These are phyloP conservation scores for Marchantia polymorpha DNA, from an alignment of 225 moss, liverwort and hornwort genomes.

Conservation along the genomic window DNA sequence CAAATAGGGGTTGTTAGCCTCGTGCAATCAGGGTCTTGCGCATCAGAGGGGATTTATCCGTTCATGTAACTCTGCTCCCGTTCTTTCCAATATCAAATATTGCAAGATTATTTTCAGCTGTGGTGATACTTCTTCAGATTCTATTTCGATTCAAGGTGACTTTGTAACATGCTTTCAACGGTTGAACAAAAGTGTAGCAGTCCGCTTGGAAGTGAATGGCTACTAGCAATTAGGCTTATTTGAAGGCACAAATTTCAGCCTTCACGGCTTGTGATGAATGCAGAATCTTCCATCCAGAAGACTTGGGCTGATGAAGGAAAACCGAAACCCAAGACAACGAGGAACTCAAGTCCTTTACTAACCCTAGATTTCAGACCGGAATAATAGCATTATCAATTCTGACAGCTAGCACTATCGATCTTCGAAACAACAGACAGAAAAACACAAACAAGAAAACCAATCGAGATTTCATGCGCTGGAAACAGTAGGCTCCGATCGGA, in stretches of 20 bases:
- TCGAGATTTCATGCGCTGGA: not conserved
- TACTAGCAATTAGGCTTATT: not conserved
- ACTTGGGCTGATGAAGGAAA: not conserved
- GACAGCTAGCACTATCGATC: not conserved
- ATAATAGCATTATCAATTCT: not conserved
- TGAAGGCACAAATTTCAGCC: not conserved
- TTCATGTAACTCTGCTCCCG: not conserved
- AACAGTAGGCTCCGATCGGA: not conserved
- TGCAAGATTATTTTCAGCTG: not conserved
- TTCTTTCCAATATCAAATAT: not conserved
- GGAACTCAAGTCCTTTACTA: not conserved
- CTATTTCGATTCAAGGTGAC: not conserved
- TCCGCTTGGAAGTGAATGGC: not conserved
- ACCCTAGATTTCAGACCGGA: constrained; percentile 6
- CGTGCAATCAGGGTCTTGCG: not conserved
- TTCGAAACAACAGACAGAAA: not conserved
- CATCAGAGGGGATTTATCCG: not conserved
- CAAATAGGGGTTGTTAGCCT: not conserved
- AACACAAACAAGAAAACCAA: not conserved
- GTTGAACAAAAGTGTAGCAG: no score
- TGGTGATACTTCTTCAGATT: not conserved
- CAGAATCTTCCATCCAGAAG: not conserved
- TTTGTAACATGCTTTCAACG: no score
- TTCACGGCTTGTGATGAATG: not conserved
- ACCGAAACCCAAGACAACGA: not conserved